Conservation (phyloP, 2,329 filamentous ascomycete species). For the Sporothrix curviconia region DNA sequence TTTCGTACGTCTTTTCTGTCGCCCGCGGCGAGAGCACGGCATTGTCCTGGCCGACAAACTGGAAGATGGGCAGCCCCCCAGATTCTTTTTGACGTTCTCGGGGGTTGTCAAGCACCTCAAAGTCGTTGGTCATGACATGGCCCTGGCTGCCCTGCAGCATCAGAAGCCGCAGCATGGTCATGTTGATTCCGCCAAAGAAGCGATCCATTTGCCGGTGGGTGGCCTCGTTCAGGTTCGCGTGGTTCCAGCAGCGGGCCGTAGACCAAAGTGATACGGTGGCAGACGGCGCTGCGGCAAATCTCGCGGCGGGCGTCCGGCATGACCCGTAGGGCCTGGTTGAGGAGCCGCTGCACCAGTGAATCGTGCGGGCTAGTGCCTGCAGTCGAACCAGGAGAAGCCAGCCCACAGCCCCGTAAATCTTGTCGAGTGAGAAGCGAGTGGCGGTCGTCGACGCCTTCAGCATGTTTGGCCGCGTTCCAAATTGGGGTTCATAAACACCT, state of each 20-base stretch:
- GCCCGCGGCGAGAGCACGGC: conserved; percentile 48
- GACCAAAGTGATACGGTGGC: conserved; percentile 53
- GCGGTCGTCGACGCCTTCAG: conserved; percentile 42
- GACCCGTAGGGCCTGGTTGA: conserved; percentile 53
- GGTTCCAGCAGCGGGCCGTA: conserved; percentile 61
- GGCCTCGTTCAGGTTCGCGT: conserved; percentile 57
- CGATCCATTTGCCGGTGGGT: conserved; percentile 56
- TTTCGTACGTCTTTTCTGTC: conserved; percentile 48
- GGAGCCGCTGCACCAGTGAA: conserved; percentile 39
- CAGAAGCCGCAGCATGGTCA: conserved; percentile 49
- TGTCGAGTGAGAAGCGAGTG: conserved; percentile 43
- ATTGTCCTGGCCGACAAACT: conserved; percentile 52
- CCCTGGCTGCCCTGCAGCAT: conserved; percentile 49
- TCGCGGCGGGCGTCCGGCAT: conserved; percentile 49
- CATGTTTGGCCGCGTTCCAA: conserved; percentile 49
- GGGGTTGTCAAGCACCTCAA: conserved; percentile 40
- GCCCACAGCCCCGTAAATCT: conserved; percentile 39
- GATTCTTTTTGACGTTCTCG: conserved; percentile 43
- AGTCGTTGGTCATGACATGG: conserved; percentile 45
- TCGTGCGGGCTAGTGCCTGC: conserved; percentile 41
- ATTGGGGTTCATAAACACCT: conserved; percentile 60
- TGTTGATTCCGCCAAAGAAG: conserved; percentile 57
- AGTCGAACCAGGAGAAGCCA: conserved; percentile 53
- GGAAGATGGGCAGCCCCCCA: conserved; percentile 46
- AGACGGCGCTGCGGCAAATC: conserved; percentile 54